phyloP scores from a whole-genome alignment of 768 basidiomycete genomes.

The Russula vinacea region DNA sequence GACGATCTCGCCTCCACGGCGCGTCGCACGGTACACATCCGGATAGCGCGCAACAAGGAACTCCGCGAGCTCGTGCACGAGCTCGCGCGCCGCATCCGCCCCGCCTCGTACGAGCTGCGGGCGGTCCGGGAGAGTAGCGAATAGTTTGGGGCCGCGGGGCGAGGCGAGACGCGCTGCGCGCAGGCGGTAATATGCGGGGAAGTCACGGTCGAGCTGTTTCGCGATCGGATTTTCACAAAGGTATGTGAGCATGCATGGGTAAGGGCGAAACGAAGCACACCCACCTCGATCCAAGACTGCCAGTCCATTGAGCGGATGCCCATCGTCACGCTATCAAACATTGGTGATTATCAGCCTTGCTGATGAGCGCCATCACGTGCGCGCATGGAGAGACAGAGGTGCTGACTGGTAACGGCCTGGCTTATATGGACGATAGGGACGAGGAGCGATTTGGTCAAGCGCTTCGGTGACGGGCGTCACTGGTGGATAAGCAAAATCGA shows the following conservation, averaged over 20 bases:
- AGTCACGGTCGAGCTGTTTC: conserved; percentile 60
- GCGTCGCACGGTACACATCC: conserved; percentile 46
- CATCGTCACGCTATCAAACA: conserved; percentile 56
- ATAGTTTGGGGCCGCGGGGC: conserved; percentile 44
- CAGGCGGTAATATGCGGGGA: conserved; percentile 53
- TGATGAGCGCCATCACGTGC: background rate
- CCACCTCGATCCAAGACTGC: conserved; percentile 72
- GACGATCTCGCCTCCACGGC: conserved; percentile 49
- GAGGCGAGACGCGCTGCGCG: conserved; percentile 53
- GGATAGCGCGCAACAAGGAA: conserved; percentile 65
- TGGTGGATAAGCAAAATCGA: conserved; percentile 50
- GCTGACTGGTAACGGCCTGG: conserved; percentile 58
- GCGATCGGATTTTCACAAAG: no score
- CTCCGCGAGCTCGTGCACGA: conserved; percentile 65
- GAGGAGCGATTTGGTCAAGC: conserved; percentile 48
- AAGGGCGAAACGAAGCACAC: background rate
- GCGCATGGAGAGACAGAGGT: background rate
- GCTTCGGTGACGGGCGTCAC: conserved; percentile 43
- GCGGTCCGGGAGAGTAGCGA: conserved; percentile 39
- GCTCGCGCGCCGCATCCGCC: conserved; percentile 46
- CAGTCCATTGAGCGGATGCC: conserved; percentile 64
- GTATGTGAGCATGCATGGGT: background rate
- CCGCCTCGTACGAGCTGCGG: conserved; percentile 38
- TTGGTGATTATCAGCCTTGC: background rate
- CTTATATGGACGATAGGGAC: conserved; percentile 64